Conservation (phyloP, 75 land plant species). For the Pseudotsuga menziesii region DNA sequence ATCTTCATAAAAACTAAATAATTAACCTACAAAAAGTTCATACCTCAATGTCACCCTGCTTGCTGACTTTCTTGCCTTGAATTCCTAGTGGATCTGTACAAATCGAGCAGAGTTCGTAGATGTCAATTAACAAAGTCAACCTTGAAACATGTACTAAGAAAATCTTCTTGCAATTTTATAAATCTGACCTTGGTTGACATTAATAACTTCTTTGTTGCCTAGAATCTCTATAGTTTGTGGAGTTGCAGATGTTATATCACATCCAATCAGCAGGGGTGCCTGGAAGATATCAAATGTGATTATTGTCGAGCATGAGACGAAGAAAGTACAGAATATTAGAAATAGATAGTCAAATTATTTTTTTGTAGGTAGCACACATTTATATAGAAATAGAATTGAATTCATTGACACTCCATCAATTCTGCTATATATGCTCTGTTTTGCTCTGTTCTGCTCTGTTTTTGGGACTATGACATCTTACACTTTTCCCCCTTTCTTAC, state of each 20-base stretch:
- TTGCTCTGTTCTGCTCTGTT: too few species aligned
- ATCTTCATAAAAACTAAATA: background rate
- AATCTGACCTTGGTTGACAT: constrained; percentile 76
- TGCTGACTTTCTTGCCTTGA: constrained; percentile 73
- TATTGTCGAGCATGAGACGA: background rate
- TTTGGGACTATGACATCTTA: too few species aligned
- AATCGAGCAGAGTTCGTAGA: background rate
- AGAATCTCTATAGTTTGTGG: constrained; percentile 44
- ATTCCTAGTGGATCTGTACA: constrained; percentile 55
- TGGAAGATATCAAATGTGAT: constrained; percentile 17
- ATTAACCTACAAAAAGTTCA: background rate
- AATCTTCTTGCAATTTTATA: background rate
- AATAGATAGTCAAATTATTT: too few species aligned
- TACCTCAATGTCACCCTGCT: constrained; percentile 45
- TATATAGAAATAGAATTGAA: too few species aligned
- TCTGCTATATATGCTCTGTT: too few species aligned
- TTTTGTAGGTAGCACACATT: too few species aligned
- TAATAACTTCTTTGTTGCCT: constrained; percentile 77
- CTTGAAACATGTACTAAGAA: background rate
- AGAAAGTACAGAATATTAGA: too few species aligned
- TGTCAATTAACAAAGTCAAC: background rate
- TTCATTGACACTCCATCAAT: too few species aligned
- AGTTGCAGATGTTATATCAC: constrained; percentile 69
- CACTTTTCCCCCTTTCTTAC: too few species aligned
- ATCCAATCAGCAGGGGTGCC: constrained; percentile 88